Percentiles rank a stretch among this genome's conserved stretches.
Conservation (phyloP, 2,329 filamentous ascomycete species). For the Chaetomiaceae sp. region DNA sequence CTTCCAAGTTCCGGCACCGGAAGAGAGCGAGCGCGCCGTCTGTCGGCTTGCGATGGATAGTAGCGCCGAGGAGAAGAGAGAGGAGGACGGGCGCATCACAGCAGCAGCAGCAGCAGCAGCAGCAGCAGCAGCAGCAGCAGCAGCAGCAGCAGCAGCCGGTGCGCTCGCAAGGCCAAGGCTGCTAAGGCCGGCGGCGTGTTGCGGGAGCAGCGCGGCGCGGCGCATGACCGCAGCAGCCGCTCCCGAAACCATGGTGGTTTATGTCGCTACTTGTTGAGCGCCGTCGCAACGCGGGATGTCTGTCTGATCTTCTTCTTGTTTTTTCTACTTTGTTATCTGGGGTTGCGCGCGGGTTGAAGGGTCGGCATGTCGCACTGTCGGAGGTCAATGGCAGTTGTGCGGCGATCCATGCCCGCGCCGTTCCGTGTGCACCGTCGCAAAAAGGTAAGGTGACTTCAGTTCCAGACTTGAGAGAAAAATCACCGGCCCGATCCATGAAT, state of each 20-base stretch:
- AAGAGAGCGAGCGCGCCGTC: conserved; percentile 14
- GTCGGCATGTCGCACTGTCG: conserved; percentile 21
- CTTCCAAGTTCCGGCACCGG: conserved; percentile 7
- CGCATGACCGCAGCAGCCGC: conserved; percentile 34
- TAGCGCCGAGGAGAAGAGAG: not conserved
- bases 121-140: conserved; percentile 25
- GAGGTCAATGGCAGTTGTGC: conserved; percentile 7
- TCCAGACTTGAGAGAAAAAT: conserved; percentile 18
- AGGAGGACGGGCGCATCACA: too few species aligned
- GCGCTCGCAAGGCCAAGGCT: conserved; percentile 2
- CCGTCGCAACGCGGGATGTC: conserved; percentile 1
- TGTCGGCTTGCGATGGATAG: conserved; percentile 7
- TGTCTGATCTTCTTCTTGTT: too few species aligned
- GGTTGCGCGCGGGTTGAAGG: conserved; percentile 6
- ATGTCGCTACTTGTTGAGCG: conserved; percentile 14
- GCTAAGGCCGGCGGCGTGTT: conserved; percentile 34
- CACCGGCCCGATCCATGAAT: conserved; percentile 14
- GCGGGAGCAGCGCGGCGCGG: conserved; percentile 42
- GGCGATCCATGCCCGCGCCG: conserved; percentile 10
- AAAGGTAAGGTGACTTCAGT: too few species aligned
- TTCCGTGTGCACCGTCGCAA: conserved; percentile 8
- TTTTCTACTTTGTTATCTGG: conserved; percentile 15
- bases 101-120: conserved; percentile 19
- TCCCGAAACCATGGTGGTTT: conserved; percentile 43
- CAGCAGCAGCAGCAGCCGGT: conserved; percentile 2